Base-by-base conservation (phyloP, 2,329 filamentous ascomycete genomes). In the Iodosphaeria phyllophila region DNA sequence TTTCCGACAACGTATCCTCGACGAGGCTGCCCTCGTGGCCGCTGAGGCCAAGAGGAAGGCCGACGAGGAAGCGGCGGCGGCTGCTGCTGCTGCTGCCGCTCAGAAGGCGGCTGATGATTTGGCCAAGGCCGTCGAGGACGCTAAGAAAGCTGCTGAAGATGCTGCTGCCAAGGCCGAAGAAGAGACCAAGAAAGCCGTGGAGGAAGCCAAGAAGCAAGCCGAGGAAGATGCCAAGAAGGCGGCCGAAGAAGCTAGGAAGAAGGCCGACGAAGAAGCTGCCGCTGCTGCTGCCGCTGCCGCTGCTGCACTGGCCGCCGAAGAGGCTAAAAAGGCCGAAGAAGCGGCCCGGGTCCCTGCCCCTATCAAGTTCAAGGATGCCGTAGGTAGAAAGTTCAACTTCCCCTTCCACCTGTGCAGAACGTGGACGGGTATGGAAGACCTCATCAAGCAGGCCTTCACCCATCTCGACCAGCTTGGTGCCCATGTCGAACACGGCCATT, bases 351-450 rank as follows among this genome's bases (percentile, higher is more conserved):
- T 57, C 35, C 49, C 48, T 7, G 51, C 60, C 23, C 79, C 78
- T 3, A 79, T 92, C 46, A 74, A 74, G 36, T 92, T 92, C 54
- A 91, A 91, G 50, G 84, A 93, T 44, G 83, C 83, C 1, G 71
- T 93, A 10, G 79, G 80, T 16, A 66, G 84, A 35, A 92, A 91
- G 48, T 93, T 91, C 47, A 89, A 71, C 50, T 92, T 93, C 42
- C 84, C 84, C 2, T 92, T 74, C 51, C 69, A 84, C 33, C 48
- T 91, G 16, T 92, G 83, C 48, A 69, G 72, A 40, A 89, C 74
- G 3, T 91, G 82, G 82, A 56, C 60, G 55, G 77, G 77, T 11
- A 86, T 89, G 77, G 77, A 86, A 46, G 74, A 80, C 23, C 61
- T 89, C 18, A 86, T 89, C 44, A 76, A 76, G 41, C 78, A 86